Conservation (phyloP, 345 rosid species). For the Tarenaya hassleriana region DNA sequence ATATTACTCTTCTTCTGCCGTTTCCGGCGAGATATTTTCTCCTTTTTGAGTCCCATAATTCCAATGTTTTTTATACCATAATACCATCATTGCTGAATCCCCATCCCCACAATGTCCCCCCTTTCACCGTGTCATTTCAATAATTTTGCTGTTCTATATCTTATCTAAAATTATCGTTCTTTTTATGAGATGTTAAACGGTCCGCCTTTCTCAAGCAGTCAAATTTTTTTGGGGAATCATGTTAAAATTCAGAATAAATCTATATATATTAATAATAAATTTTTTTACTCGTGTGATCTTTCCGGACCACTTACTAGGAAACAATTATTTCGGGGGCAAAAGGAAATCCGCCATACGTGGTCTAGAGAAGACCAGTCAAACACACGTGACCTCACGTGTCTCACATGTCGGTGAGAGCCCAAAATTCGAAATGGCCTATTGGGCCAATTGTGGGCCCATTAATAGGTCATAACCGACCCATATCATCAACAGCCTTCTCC, state of each 20-base stretch:
- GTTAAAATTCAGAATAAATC: no score
- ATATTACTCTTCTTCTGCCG: no score
- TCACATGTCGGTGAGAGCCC: slow-evolving; percentile 18
- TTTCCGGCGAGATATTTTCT: no score
- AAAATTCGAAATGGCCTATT: background rate
- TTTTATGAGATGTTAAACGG: no score
- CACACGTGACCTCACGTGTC: slow-evolving; percentile 14
- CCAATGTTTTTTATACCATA: slow-evolving; percentile 48
- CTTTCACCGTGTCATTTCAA: slow-evolving; percentile 15
- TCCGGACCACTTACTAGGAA: slow-evolving; percentile 17
- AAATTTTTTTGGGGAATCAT: no score
- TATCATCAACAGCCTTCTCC: background rate
- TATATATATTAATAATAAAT: no score
- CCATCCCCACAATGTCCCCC: slow-evolving; percentile 26
- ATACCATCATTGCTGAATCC: slow-evolving; percentile 24
- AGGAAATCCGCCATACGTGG: slow-evolving; percentile 22
- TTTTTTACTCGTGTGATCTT: slow-evolving; percentile 7
- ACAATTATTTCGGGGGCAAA: slow-evolving; percentile 16
- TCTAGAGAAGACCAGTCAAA: slow-evolving; percentile 9
- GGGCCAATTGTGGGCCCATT: slow-evolving; percentile 6
- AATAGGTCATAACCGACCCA: slow-evolving; percentile 1
- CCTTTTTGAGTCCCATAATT: slow-evolving; percentile 34
- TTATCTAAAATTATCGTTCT: background rate
- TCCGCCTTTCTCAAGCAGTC: no score
- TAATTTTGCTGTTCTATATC: background rate